Base-by-base conservation (phyloP, 352 stramenopile genomes). In the Hyaloperonospora arabidopsidis region DNA sequence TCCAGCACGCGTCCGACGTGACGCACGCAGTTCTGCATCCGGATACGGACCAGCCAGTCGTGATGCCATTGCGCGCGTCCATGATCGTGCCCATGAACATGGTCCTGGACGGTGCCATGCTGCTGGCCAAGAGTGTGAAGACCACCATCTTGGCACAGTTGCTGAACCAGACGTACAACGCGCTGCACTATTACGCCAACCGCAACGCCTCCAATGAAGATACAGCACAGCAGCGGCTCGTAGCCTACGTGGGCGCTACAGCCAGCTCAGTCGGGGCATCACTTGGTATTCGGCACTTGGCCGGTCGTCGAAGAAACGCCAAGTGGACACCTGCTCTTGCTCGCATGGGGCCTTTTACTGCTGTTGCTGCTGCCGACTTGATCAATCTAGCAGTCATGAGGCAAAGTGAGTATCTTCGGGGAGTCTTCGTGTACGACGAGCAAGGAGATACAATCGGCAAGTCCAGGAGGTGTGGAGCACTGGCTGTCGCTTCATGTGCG, bases 91-190 rank as follows among this genome's bases (percentile, higher is more conserved):
- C 81, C 23, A 90, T 93, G 76, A 91, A 91, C 61, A 70, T 89
- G 56, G 57, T 85, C 41, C 79, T 94, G 59, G 84, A 94, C 57
- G 79, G 76, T 52, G 67, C 68, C 35, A 94, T 94, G 84, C 65
- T 94, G 44, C 61, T 88, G 50, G 84, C 84, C 41, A 74, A 71
- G 45, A 76, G 76, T 29, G 86, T 79, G 10, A 45, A 57, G 41
- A 74, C 78, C 49, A 91, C 82, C 17, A 62, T 93, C 56, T 74
- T 87, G 15, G 79, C 79, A 25, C 84, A 94, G 52, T 91, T 78
- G 82, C 77, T 94, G 40, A 94, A 94, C 57, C 84, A 94, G 62
- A 90, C 81, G 38, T 94, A 94, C 74, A 94, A 94, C 53, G 84
- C 84, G n/a, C 63, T 93, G 50, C 84, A 94, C 65, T 94, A 94